These are phyloP conservation scores for Thermomyces lanuginosus DNA, from an alignment of 2,329 filamentous ascomycete genomes.

Conservation along the genomic window DNA sequence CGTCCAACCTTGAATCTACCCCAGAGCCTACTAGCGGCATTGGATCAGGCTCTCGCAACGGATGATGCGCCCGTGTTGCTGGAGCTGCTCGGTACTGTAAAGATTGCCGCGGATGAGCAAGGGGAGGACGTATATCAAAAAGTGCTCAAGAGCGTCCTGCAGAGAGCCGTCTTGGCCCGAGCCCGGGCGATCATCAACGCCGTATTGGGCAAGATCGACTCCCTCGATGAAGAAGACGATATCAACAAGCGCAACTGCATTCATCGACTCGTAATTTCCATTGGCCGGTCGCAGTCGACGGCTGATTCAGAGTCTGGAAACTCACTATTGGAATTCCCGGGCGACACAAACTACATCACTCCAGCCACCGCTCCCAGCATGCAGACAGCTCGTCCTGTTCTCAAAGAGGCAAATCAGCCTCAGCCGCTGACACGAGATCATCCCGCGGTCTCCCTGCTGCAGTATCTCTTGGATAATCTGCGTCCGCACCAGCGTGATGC, in stretches of 20 bases:
- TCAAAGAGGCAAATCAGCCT: slow-evolving; percentile 46
- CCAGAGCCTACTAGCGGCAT: slow-evolving; percentile 31
- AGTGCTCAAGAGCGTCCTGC: slow-evolving; percentile 27
- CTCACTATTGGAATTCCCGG: slow-evolving; percentile 32
- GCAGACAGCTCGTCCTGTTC: slow-evolving; percentile 44
- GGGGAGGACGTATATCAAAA: slow-evolving; percentile 55
- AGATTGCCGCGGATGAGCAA: slow-evolving; percentile 36
- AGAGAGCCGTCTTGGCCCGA: slow-evolving; percentile 50
- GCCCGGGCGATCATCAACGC: slow-evolving; percentile 54
- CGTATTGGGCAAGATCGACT: slow-evolving; percentile 51
- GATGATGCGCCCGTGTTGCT: slow-evolving; percentile 25
- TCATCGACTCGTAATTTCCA: slow-evolving; percentile 80
- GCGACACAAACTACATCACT: slow-evolving; percentile 57
- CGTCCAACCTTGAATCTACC: slow-evolving; percentile 60
- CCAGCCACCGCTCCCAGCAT: slow-evolving; percentile 55
- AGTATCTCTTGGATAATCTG: slow-evolving; percentile 50
- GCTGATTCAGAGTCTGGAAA: slow-evolving; percentile 38
- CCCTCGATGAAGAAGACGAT: slow-evolving; percentile 72
- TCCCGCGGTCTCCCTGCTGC: slow-evolving; percentile 53
- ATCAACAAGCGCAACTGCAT: slow-evolving; percentile 90
- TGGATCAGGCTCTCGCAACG: slow-evolving; percentile 25
- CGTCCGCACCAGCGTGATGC: slow-evolving; percentile 49
- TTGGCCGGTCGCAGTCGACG: slow-evolving; percentile 55
- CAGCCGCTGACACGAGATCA: slow-evolving; percentile 52
- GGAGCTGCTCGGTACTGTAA: slow-evolving; percentile 42